These are phyloP conservation scores for Centaurea solstitialis DNA, from an alignment of 129 eudicot genomes.

Conservation along the genomic window DNA sequence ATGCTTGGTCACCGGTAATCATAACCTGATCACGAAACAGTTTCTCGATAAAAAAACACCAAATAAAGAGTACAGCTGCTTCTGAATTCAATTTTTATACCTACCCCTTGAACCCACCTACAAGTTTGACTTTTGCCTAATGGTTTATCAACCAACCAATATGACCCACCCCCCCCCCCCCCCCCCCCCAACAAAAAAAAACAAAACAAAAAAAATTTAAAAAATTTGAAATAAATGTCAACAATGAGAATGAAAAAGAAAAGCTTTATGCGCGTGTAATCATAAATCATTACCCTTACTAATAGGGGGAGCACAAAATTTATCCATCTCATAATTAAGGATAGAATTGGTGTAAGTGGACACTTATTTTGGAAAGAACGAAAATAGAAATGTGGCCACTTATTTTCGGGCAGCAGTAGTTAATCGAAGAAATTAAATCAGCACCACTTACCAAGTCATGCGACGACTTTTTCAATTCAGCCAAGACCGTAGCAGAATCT, in stretches of 20 bases:
- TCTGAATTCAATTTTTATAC: not conserved
- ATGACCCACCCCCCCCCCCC: no score
- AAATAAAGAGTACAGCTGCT: not conserved
- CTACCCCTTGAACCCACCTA: not conserved
- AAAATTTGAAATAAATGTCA: no score
- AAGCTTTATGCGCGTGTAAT: not conserved
- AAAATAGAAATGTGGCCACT: not conserved
- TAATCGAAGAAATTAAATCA: not conserved
- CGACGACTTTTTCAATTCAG: conserved; percentile 81
- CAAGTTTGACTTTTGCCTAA: not conserved
- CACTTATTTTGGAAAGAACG: not conserved
- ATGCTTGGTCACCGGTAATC: conserved; percentile 99
- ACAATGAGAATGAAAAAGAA: no score
- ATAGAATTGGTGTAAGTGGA: not conserved
- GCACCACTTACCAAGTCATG: conserved; percentile 82
- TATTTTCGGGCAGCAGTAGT: not conserved
- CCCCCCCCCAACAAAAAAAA: no score
- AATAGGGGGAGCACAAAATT: not conserved
- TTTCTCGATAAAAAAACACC: not conserved
- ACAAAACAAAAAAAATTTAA: no score
- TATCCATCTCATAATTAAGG: not conserved
- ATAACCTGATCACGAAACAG: conserved; percentile 53
- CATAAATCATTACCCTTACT: not conserved
- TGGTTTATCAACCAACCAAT: not conserved
- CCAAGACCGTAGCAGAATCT: conserved; percentile 83